Evolutionary conservation across 495 filamentous ascomycete genomes (phyloP).

Genomic region (Lichina pygmaea): DNA sequence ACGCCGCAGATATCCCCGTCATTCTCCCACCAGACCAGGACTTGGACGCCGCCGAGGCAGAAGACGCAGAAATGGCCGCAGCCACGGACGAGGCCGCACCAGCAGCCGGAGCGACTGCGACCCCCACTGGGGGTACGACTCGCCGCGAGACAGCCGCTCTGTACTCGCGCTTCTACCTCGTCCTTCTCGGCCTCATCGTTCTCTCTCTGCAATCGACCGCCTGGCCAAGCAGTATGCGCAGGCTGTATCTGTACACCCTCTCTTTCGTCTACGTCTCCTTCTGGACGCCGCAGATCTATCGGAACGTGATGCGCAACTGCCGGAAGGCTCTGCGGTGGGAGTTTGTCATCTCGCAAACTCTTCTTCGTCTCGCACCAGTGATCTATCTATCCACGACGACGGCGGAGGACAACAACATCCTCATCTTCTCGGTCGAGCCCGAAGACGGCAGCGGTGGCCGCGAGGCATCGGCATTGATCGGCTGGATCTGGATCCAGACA

Average conservation of each 20-base stretch:
- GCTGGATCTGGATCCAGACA: slow-evolving; percentile 87
- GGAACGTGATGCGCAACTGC: slow-evolving; percentile 77
- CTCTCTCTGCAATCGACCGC: slow-evolving; percentile 47
- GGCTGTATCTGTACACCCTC: slow-evolving; percentile 39
- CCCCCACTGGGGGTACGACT: slow-evolving; percentile 4
- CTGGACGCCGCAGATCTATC: slow-evolving; percentile 74
- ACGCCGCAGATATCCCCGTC: slow-evolving; percentile 30
- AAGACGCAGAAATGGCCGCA: slow-evolving; percentile 13
- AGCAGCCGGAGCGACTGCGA: neutral
- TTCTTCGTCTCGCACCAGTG: slow-evolving; percentile 49
- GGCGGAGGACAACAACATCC: slow-evolving; percentile 29
- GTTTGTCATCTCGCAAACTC: slow-evolving; percentile 62
- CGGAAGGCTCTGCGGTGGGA: slow-evolving; percentile 68
- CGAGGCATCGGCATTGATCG: slow-evolving; percentile 31
- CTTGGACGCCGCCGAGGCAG: slow-evolving; percentile 27
- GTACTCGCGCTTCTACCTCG: slow-evolving; percentile 50
- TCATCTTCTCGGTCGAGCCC: slow-evolving; percentile 44
- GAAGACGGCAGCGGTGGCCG: slow-evolving; percentile 2
- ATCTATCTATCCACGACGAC: slow-evolving; percentile 49
- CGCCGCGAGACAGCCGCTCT: slow-evolving; percentile 40
- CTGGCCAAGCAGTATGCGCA: slow-evolving; percentile 42
- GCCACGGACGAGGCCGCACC: slow-evolving; percentile 4
- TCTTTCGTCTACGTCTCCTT: slow-evolving; percentile 58
- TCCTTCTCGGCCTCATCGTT: slow-evolving; percentile 42
- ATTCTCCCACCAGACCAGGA: slow-evolving; percentile 75